These are phyloP conservation scores for Schoenoplectus triqueter DNA, from an alignment of 202 grass and related monocot species.

Conservation along the genomic window DNA sequence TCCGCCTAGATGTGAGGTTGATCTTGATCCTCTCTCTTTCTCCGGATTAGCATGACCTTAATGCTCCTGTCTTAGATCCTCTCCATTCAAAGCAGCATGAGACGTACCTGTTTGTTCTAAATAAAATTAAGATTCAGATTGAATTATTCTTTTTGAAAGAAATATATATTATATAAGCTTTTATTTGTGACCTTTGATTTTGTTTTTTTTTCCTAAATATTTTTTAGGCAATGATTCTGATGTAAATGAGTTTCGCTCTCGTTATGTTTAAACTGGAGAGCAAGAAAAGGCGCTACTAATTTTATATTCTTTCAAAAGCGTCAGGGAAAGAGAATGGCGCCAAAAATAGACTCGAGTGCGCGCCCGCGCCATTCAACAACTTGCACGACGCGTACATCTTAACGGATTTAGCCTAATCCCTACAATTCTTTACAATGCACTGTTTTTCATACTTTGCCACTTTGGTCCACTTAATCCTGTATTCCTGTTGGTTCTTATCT, in stretches of 20 bases:
- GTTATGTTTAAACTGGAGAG: background rate
- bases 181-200: no score
- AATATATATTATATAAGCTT: no score
- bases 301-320: background rate
- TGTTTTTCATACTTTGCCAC: background rate
- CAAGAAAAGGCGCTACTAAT: background rate
- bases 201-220: no score
- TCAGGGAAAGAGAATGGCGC: background rate
- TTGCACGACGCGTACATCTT: slow-evolving; percentile 9
- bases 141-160: no score
- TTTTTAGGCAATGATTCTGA: no score
- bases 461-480: background rate
- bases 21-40: background rate
- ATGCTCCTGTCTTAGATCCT: no score
- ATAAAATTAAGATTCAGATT: no score
- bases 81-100: no score
- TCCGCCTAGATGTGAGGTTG: background rate
- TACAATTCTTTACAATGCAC: background rate
- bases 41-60: background rate
- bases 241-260: background rate
- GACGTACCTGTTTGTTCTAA: no score
- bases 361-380: slow-evolving; percentile 10
- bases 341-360: slow-evolving; percentile 25
- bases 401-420: slow-evolving; percentile 10
- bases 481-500: background rate